A percentile compares a stretch with the other conserved stretches of the same genome.
These are phyloP conservation scores for Fusarium euwallaceae DNA, from an alignment of 2,329 filamentous ascomycete genomes.

Conservation along the genomic window DNA sequence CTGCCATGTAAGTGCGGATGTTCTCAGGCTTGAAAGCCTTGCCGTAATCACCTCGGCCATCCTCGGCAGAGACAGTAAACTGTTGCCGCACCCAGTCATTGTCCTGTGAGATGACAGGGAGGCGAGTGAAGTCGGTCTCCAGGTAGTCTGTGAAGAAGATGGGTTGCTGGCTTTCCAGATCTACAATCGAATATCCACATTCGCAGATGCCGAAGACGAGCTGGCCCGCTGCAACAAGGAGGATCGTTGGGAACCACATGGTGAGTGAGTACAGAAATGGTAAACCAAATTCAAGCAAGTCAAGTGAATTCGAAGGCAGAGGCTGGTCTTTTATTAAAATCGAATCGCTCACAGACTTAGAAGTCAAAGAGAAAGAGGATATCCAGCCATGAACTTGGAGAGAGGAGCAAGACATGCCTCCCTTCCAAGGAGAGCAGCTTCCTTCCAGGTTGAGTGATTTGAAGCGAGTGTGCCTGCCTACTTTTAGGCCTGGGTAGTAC, in stretches of 20 bases:
- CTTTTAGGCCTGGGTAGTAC: not conserved
- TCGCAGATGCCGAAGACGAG: slow-evolving; percentile 67
- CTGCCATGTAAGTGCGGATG: slow-evolving; percentile 59
- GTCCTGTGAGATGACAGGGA: slow-evolving; percentile 61
- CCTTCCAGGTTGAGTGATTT: not conserved
- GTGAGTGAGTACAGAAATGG: not conserved
- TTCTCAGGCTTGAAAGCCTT: slow-evolving; percentile 72
- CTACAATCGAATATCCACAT: slow-evolving; percentile 76
- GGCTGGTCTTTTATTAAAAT: not conserved
- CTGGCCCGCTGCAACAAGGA: slow-evolving; percentile 28
- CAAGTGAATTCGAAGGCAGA: not conserved
- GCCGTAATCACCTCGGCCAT: slow-evolving; percentile 73
- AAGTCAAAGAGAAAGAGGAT: not conserved
- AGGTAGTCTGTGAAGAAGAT: slow-evolving; percentile 76
- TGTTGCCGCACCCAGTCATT: slow-evolving; percentile 75
- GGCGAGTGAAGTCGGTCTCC: slow-evolving; percentile 78
- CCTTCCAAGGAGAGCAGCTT: not conserved
- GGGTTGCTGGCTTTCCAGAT: slow-evolving; percentile 53
- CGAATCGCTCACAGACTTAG: not conserved
- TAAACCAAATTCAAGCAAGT: not conserved
- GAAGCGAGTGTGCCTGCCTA: not conserved
- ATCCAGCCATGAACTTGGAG: not conserved
- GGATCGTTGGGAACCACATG: slow-evolving; percentile 22
- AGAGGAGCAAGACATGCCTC: not conserved
- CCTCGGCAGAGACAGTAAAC: slow-evolving; percentile 73